A percentile compares a stretch with the other conserved stretches of the same genome.
Evolutionary conservation across 1,139 yeast species (phyloP).

Genomic region (Sugiyamaella castrensis): DNA sequence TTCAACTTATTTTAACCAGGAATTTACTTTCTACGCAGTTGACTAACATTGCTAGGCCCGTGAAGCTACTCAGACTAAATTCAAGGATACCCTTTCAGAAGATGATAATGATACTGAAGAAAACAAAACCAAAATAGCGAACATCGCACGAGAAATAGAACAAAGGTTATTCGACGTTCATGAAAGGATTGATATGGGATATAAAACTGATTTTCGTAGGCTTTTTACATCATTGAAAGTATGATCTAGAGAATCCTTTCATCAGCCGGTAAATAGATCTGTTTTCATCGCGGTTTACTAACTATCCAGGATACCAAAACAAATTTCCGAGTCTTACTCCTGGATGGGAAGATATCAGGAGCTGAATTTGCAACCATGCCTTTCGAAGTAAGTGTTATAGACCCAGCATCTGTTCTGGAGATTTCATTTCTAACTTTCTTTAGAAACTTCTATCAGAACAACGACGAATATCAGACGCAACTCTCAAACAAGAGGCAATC

Average conservation of each 20-base stretch:
- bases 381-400: slow-evolving; percentile 14
- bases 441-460: slow-evolving; percentile 24
- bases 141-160: slow-evolving; percentile 23
- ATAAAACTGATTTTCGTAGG: slow-evolving; percentile 23
- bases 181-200: slow-evolving; percentile 18
- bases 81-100: slow-evolving; percentile 13
- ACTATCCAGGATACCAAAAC: slow-evolving; percentile 20
- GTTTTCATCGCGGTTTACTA: no score
- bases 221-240: slow-evolving; percentile 21
- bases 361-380: slow-evolving; percentile 23
- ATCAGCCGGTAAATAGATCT: slow-evolving; percentile 9
- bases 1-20: neutral
- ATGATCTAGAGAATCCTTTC: neutral
- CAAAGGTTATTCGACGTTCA: slow-evolving; percentile 17
- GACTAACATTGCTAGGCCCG: slow-evolving; percentile 20
- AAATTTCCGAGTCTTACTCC: slow-evolving; percentile 15
- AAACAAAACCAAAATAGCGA: neutral
- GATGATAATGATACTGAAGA: slow-evolving; percentile 4
- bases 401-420: no score
- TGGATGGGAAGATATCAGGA: slow-evolving; percentile 20
- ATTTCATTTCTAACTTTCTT: slow-evolving; percentile 4
- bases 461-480: slow-evolving; percentile 23
- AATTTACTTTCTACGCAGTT: neutral
- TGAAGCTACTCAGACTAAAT: slow-evolving; percentile 20
- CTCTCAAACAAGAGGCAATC: slow-evolving; percentile 25